These are phyloP conservation scores for Stemphylium beticola DNA, from an alignment of 2,329 filamentous ascomycete genomes.

Conservation along the genomic window DNA sequence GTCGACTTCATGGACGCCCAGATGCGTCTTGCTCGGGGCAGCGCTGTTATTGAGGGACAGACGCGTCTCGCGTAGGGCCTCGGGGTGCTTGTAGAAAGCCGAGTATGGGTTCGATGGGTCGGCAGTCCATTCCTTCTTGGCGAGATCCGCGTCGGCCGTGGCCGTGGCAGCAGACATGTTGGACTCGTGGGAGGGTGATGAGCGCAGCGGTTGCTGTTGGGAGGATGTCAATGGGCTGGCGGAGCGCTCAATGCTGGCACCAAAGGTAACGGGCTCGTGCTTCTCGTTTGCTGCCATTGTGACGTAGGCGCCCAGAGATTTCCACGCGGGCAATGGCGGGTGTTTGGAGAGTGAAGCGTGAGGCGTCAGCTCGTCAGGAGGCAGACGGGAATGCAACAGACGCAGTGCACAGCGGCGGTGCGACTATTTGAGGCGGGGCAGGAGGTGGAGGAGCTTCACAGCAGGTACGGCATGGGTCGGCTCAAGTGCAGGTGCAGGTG, in stretches of 20 bases:
- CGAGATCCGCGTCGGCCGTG: constrained; percentile 37
- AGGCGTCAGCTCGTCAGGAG: constrained; percentile 5
- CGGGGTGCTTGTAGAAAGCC: constrained; percentile 57
- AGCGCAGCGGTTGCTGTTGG: constrained; percentile 30
- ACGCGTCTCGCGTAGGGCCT: constrained; percentile 52
- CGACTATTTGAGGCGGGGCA: neutral
- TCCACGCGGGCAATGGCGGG: no score
- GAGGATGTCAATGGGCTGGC: constrained; percentile 22
- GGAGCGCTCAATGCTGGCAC: constrained; percentile 49
- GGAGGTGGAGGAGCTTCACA: neutral
- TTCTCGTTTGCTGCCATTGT: constrained; percentile 41
- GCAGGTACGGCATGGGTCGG: neutral
- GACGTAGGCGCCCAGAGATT: constrained; percentile 19
- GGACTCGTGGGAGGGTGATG: constrained; percentile 43
- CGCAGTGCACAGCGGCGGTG: constrained; percentile 12
- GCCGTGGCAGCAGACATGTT: constrained; percentile 39
- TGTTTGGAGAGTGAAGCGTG: constrained; percentile 6
- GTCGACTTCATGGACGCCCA: constrained; percentile 49
- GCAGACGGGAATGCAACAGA: neutral
- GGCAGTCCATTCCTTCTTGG: constrained; percentile 37
- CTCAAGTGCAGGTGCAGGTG: no score
- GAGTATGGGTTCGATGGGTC: constrained; percentile 52
- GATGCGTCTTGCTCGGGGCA: constrained; percentile 40
- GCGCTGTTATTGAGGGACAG: constrained; percentile 48
- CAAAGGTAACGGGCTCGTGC: constrained; percentile 50